Evolutionary conservation across 1,139 yeast genomes (phyloP), one percentile per base, ranked within the genome.

Genomic region (Debaryomyces udenii): DNA sequence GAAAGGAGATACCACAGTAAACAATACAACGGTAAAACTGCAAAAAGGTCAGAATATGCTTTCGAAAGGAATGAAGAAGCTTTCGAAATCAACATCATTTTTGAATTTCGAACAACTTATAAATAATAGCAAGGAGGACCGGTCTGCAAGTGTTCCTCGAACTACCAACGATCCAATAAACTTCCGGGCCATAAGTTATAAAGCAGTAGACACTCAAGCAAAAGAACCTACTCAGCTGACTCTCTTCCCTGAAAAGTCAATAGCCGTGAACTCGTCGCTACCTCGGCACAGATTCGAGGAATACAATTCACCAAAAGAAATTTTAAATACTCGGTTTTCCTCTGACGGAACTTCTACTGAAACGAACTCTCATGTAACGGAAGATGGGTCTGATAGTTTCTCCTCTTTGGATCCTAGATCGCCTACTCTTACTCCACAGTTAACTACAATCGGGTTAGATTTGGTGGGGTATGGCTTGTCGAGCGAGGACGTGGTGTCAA

Each of bases 121-220:
- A n/a, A 39, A 37, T 28, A 34, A 11, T 17, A 29, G 24, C 9
- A 34, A 34, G 17, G 11, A 16, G 17, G 31, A 16, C 7, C 24
- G n/a, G 10, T 24, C 16, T 9, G 27, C 10, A 3, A 15, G 16
- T 5, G 33, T 13, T 3, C 27, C 15, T n/a, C 28, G 5, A 11
- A 45, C 27, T 37, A 42, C 20, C 5, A 34, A 31, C 13, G 31
- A 38, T 13, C 22, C 22, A 20, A 7, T 20, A 5, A 7, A 20
- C 22, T 67, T 68, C 47, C 71, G 65, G 34, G 71, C 74, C 14
- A 59, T 68, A 27, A 64, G 70, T 29, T 68, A 68, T 44, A 64
- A 62, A 10, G 40, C 57, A 15, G 57, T 62, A 30, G 44, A 59
- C 9, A 26, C 55, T 7, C 49, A 50, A 28, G 44, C 56, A 9